Evolutionary conservation across 2,329 filamentous ascomycete species (phyloP), one percentile per base, ranked within the genome.

Genomic region (Fusarium neocosmosporiellum): DNA sequence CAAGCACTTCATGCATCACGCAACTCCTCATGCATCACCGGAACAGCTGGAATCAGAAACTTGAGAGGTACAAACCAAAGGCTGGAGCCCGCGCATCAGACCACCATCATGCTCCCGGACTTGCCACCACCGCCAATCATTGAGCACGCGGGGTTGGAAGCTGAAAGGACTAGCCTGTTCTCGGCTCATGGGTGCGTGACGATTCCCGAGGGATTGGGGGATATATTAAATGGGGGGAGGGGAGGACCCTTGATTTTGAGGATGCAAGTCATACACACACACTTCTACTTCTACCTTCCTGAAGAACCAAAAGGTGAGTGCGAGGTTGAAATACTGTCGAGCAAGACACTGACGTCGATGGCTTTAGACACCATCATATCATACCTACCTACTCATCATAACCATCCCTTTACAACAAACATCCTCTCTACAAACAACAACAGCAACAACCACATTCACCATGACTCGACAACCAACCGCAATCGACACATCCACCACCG

Each of bases 401-500:
- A 10, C 20, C 31, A 24, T 53, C 41, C 33, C n/a, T 61, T 20
- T 2, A 18, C 46, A 18, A 39, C 18, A 39, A 55, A n/a, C 34
- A 57, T 14, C 20, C 29, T 33, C n/a, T 9, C 34, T 29, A 11
- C 53, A 37, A 4, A 14, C 16, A 37, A 63, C 36, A n/a, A 24
- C 16, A 9, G 14, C 24, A 4, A 14, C 16, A 37, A 63, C 36
- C 22, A 24, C 16, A 9, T n/a, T 31, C 63, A 74, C 11, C 33
- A 74, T 74, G 72, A 46, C 71, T 39, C 68, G 63, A 14, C 72
- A 74, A 72, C 72, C 71, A 54, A 31, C 71, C 18, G 62, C 63
- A 2, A 67, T 74, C 27, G 59, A 65, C 10, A 74, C 71, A 6
- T 60, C 59, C 27, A 29, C 59, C 27, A 29, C 34, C n/a, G 59